phyloP scores from a whole-genome alignment of 2,329 filamentous ascomycete genomes.

The Penicillium sp. region DNA sequence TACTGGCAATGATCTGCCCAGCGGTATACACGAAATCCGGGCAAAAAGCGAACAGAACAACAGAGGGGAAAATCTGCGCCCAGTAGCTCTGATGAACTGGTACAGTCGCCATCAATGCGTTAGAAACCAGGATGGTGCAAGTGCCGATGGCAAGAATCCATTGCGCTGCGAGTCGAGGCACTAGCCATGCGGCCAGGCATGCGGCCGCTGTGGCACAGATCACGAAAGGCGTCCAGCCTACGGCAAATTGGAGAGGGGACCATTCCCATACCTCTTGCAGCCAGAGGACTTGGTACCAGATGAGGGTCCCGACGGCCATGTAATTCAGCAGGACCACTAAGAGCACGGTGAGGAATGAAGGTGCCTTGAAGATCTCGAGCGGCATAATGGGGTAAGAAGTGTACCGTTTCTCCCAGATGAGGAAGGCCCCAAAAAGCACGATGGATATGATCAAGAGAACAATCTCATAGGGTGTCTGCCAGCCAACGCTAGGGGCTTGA shows the following conservation, averaged over 20 bases:
- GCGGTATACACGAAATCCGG: conserved; percentile 56
- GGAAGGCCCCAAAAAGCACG: conserved; percentile 36
- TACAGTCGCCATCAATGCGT: conserved; percentile 48
- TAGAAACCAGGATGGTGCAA: conserved; percentile 31
- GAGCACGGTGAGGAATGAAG: conserved; percentile 47
- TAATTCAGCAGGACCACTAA: conserved; percentile 50
- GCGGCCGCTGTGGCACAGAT: conserved; percentile 44
- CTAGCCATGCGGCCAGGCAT: conserved; percentile 48
- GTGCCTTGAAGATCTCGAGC: conserved; percentile 48
- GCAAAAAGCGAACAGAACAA: conserved; percentile 41
- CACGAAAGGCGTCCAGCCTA: conserved; percentile 47
- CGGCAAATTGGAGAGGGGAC: conserved; percentile 44
- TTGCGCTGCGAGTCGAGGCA: conserved; percentile 51
- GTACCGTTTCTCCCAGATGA: conserved; percentile 46
- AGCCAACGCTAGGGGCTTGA: conserved; percentile 51
- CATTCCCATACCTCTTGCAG: conserved; percentile 47
- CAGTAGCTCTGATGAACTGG: conserved; percentile 50
- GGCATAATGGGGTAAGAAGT: conserved; percentile 51
- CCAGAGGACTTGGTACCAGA: conserved; percentile 55
- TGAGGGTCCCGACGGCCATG: conserved; percentile 52
- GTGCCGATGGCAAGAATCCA: conserved; percentile 53
- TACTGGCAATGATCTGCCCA: conserved; percentile 58
- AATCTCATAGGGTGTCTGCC: conserved; percentile 48
- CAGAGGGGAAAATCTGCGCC: conserved; percentile 46
- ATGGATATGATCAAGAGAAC: conserved; percentile 43